These are phyloP conservation scores for Paramecium pentaurelia DNA, from an alignment of 73 alveolate genomes.

Conservation along the genomic window DNA sequence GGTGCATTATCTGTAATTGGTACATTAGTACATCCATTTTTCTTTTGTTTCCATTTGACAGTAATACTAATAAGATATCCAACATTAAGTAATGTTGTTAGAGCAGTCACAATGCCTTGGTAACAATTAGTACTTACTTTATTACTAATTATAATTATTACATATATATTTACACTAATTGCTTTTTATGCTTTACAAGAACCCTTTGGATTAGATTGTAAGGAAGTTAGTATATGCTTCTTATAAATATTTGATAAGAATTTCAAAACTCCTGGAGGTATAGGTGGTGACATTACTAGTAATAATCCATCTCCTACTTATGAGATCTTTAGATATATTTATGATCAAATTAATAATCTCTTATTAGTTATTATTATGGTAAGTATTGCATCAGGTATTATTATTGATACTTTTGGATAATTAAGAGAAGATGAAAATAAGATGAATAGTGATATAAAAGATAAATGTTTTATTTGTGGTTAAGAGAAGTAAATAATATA, in stretches of 20 bases:
- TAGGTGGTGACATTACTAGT: conserved; percentile 62
- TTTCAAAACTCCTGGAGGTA: conserved; percentile 80
- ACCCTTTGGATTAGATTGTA: conserved; percentile 60
- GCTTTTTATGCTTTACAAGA: conserved; percentile 62
- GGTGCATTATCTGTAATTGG: conserved; percentile 74
- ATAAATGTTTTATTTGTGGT: conserved; percentile 92
- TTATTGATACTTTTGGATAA: conserved; percentile 93
- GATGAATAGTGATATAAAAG: conserved; percentile 82
- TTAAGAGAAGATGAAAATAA: conserved; percentile 89
- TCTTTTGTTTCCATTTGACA: conserved; percentile 72
- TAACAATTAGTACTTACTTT: conserved; percentile 68
- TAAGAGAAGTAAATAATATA: conserved; percentile 76
- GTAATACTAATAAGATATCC: conserved; percentile 76
- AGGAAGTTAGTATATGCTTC: conserved; percentile 65
- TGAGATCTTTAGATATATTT: conserved; percentile 2
- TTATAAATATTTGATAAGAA: conserved; percentile 71
- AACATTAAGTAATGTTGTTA: conserved; percentile 69
- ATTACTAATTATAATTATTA: conserved; percentile 65
- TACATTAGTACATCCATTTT: conserved; percentile 70
- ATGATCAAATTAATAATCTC: conserved; percentile 39
- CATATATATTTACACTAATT: conserved; percentile 67
- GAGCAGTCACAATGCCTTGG: conserved; percentile 78
- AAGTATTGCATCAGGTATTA: conserved; percentile 77
- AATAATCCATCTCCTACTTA: conserved; percentile 45
- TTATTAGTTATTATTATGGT: conserved; percentile 62